phyloP scores from a whole-genome alignment of 1,284 basidiomycete genomes.

The Rhodofomes roseus region DNA sequence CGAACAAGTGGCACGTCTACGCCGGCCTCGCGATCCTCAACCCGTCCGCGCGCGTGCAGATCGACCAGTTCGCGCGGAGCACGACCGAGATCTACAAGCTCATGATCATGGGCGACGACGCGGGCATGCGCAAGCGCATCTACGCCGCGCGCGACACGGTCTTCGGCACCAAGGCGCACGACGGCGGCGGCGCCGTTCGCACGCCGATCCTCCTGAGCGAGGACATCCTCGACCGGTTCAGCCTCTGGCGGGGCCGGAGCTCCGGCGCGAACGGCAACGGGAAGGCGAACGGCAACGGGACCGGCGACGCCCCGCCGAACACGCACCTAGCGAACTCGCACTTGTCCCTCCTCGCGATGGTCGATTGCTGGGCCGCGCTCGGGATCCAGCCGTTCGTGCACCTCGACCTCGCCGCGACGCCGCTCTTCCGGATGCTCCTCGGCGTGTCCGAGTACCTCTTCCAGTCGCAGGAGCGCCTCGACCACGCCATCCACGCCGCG shows the following conservation, averaged over 20 bases:
- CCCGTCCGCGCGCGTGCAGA: conserved; percentile 87
- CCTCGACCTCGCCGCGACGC: conserved; percentile 92
- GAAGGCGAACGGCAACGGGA: conserved; percentile 3
- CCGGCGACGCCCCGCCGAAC: conserved; percentile 2
- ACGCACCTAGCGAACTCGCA: conserved; percentile 70
- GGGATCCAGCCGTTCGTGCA: conserved; percentile 89
- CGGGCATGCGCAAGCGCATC: conserved; percentile 68
- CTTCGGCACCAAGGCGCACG: conserved; percentile 52
- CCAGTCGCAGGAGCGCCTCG: conserved; percentile 59
- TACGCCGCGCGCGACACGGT: conserved; percentile 77
- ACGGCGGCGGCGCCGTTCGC: conserved; percentile 26
- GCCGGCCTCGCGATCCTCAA: conserved; percentile 97
- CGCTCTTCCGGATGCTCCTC: conserved; percentile 95
- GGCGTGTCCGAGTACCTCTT: conserved; percentile 97
- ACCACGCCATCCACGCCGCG: conserved; percentile 74
- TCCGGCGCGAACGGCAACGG: not conserved
- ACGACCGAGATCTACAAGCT: conserved; percentile 92
- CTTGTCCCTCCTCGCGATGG: conserved; percentile 95
- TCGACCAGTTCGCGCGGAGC: conserved; percentile 85
- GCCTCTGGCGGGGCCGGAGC: conserved; percentile 52
- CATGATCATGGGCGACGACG: conserved; percentile 82
- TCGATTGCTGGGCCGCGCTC: conserved; percentile 94
- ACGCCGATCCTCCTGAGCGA: conserved; percentile 85
- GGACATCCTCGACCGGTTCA: conserved; percentile 87
- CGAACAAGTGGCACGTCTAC: conserved; percentile 99